Evolutionary conservation across 192 early-diverging fungal species (phyloP), one percentile per base, ranked within the genome.

Genomic region (Pilobolus umbonatus): DNA sequence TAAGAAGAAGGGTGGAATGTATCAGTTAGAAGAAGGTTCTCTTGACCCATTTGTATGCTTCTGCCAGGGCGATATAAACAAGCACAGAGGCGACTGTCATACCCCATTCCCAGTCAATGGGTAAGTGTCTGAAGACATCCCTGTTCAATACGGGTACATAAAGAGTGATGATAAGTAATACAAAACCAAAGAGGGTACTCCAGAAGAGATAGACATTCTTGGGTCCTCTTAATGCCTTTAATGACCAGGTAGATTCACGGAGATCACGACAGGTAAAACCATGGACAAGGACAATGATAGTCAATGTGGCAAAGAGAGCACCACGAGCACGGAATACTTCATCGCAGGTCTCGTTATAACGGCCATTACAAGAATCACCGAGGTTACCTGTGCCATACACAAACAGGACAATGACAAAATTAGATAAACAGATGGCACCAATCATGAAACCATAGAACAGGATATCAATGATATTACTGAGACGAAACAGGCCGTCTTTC

Each of bases 41-140:
- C 24, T 59, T 59, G 24, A 48, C 22, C 57, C 57, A 49, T 50
- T 90, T 90, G 71, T 81, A 90, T 11, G 78, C n/a, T 64, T 90
- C 87, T 25, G 75, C 75, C n/a, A 81, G 21, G 10, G 75, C 72
- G 11, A 88, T 61, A 67, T 85, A 90, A 25, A 88, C 50, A 19
- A 89, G 19, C 43, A 76, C 57, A 12, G 85, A 77, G 25, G 74
- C 68, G 26, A 73, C 60, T 22, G 87, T 76, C 52, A 88, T 71
- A 34, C 81, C 84, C 88, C 88, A 90, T 71, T 88, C 87, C 81
- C 81, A 88, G 50, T 73, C 67, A 39, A 88, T 79, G n/a, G 70
- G 69, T 32, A 71, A 64, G 66, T 85, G 77, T 62, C 82, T 79
- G 47, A 88, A 85, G 36, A 85, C 81, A 39, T 60, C 48, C 26